These are phyloP conservation scores for Phytophthora pluvialis DNA, from an alignment of 352 stramenopile genomes.

Conservation along the genomic window DNA sequence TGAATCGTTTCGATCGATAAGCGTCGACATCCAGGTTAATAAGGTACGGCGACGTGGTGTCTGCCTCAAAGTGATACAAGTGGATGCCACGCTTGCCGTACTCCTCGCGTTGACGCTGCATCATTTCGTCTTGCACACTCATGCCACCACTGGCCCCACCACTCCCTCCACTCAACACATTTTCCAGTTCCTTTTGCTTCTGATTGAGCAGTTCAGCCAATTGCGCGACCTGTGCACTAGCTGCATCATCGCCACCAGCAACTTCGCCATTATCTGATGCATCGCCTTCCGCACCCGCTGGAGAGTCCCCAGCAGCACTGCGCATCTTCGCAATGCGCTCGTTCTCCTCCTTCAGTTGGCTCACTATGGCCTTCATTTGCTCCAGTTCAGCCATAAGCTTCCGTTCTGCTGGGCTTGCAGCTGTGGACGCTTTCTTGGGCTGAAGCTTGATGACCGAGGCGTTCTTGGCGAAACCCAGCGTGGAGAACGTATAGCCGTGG, in stretches of 20 bases:
- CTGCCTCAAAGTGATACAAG: slow-evolving; percentile 89
- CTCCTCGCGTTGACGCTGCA: slow-evolving; percentile 89
- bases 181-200: slow-evolving; percentile 79
- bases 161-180: slow-evolving; percentile 63
- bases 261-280: slow-evolving; percentile 7
- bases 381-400: slow-evolving; percentile 95
- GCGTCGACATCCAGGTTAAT: slow-evolving; percentile 95
- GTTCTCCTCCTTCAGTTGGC: slow-evolving; percentile 84
- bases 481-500: slow-evolving; percentile 94
- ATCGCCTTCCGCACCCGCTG: slow-evolving; percentile 7
- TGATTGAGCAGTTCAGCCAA: slow-evolving; percentile 68
- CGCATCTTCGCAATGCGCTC: slow-evolving; percentile 74
- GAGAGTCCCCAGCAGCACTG: slow-evolving; percentile 29
- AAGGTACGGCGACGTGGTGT: slow-evolving; percentile 87
- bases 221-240: slow-evolving; percentile 52
- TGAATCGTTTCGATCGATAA: slow-evolving; percentile 92
- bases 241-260: slow-evolving; percentile 38
- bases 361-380: slow-evolving; percentile 92
- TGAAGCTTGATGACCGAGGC: slow-evolving; percentile 94
- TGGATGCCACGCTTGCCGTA: slow-evolving; percentile 92
- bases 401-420: slow-evolving; percentile 89
- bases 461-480: slow-evolving; percentile 95
- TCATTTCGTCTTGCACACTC: slow-evolving; percentile 82
- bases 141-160: slow-evolving; percentile 43
- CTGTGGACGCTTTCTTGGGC: slow-evolving; percentile 93